phyloP scores from a whole-genome alignment of 257 asterid genomes.

The Anisodus tanguticus region DNA sequence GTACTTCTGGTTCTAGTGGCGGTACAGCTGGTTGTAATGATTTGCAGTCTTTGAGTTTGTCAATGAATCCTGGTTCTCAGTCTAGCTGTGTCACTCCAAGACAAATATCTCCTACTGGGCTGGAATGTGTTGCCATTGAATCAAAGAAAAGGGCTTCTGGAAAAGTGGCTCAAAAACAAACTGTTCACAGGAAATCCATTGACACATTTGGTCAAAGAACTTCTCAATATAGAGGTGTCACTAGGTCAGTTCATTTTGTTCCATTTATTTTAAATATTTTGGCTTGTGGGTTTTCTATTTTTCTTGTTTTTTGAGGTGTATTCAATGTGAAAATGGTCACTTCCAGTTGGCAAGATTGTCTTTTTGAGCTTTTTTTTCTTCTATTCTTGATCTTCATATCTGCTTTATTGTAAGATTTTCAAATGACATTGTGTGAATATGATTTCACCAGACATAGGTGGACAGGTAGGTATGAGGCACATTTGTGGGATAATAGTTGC shows the following conservation, averaged over 20 bases:
- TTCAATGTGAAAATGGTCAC: background rate
- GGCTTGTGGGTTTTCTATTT: background rate
- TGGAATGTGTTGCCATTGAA: constrained; percentile 47
- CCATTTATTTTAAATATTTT: background rate
- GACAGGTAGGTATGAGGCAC: constrained; percentile 47
- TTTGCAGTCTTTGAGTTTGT: constrained; percentile 64
- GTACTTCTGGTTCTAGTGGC: too few species aligned
- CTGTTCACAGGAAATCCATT: constrained; percentile 87
- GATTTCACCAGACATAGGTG: constrained; percentile 40
- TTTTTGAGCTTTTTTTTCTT: background rate
- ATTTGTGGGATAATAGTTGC: constrained; percentile 46
- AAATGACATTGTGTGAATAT: constrained; percentile 22
- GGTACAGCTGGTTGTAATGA: constrained; percentile 44
- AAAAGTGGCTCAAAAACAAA: constrained; percentile 53
- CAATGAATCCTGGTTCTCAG: constrained; percentile 90
- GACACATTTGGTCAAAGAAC: constrained; percentile 97
- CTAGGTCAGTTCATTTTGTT: constrained; percentile 52
- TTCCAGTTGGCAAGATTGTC: background rate
- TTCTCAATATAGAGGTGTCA: constrained; percentile 96
- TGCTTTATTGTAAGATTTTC: background rate
- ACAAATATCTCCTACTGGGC: constrained; percentile 58
- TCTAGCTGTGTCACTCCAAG: constrained; percentile 72
- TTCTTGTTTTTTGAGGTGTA: background rate
- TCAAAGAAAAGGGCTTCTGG: constrained; percentile 68
- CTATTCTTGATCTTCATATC: background rate